Evolutionary conservation across 495 filamentous ascomycete genomes (phyloP), one percentile per base, ranked within the genome.

Genomic region (Xylaria nigripes): DNA sequence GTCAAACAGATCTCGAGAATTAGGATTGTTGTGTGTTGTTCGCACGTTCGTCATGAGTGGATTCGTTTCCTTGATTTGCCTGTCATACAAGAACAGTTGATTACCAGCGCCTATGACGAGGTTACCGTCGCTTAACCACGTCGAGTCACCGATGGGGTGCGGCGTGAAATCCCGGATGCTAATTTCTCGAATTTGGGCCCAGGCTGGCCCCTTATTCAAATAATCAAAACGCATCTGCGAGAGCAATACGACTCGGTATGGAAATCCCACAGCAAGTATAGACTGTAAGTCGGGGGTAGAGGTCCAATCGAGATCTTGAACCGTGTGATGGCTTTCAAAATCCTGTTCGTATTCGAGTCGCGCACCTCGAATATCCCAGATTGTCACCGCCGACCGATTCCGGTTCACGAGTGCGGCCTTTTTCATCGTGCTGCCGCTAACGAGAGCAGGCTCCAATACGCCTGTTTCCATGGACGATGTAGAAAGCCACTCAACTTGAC

Each of bases 221-320:
- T 97, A 96, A 65, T 97, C 92, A 63, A 92, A 97, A 21, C 92
- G 86, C 71, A 95, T 84, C 67, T 97, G 91, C 21, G 87, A 84
- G n/a, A 95, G 76, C 3, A 97, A 75, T 24, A 93, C 64, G 19
- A 97, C 86, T 49, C 86, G 81, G 58, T 92, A 86, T 12, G 85
- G 83, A 64, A 96, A 96, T 5, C 92, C 91, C 32, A 96, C 88
- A 7, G 92, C 88, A 12, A 97, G 79, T 53, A 97, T 88, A 2
- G 89, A 92, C 65, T 96, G 92, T 58, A 80, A 82, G 60, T 95
- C 90, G 0, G 92, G 90, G 0, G 92, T 96, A 7, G 87, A 91
- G 1, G 91, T 92, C 92, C 92, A 97, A 63, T 96, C 90, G 7
- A 96, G 77, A 62, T 96, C 92, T 57, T 82, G 78, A 30, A 97